Evolutionary conservation across 2,329 filamentous ascomycete genomes (phyloP), one percentile per base, ranked within the genome.

Genomic region (Fusarium siculi): DNA sequence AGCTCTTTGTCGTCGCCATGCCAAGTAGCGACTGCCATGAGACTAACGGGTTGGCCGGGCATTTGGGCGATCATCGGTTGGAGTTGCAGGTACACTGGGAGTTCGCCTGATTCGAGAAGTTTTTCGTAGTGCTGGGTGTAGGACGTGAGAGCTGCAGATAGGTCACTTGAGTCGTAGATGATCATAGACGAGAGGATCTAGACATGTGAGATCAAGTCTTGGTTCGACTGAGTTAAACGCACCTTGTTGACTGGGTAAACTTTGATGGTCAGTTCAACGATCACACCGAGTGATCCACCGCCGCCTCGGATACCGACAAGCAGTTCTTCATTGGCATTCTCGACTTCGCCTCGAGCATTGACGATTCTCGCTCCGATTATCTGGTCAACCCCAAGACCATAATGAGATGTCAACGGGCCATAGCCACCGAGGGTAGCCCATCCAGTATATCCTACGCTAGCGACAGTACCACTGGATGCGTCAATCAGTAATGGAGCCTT

Each of bases 361-460:
- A 69, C 54, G 0, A 74, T 23, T 21, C 39, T 61, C 1, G 63
- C 72, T 4, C 54, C 64, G 2, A 71, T 4, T 3, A 74, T 74
- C 11, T 74, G 67, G 11, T 74, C 72, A 1, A 71, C 56, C 0
- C 72, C 72, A 0, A 68, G 34, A 0, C 72, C 72, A 8, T 65
- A 61, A 4, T 60, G 42, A 0, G 56, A 42, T 1, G 67, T 40
- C 23, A 74, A 23, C 0, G 57, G 37, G 0, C 72, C 70, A 2
- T 74, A 74, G 3, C 72, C 72, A 0, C 72, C 72, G 5, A 68
- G 53, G 0, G 63, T 73, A 1, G 34, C 36, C 70, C 72, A 74
- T n/a, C 72, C 70, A 4, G 54, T 42, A 28, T 71, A 73, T n/a
- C 72, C 72, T 5, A 70, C 63, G 9, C 42, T 43, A 2, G 42